Base-by-base conservation (phyloP, 2,329 filamentous ascomycete genomes). In the Whalleya microplaca region DNA sequence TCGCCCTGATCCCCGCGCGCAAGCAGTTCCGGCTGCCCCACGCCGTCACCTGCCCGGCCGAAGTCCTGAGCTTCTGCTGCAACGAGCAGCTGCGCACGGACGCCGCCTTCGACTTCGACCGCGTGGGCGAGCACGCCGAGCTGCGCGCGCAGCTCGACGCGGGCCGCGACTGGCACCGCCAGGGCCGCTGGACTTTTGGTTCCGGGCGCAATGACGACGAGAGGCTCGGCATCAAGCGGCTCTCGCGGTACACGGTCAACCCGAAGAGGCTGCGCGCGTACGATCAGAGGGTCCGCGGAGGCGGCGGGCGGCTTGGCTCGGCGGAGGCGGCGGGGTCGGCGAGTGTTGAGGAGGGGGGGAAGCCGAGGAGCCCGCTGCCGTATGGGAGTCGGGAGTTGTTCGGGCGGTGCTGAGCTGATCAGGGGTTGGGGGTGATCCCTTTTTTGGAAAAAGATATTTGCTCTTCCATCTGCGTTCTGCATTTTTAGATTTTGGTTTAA, bases 41-140 rank as follows among this genome's bases (percentile, higher is more conserved):
- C 69, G 80, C 81, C 4, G 86, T 90, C 41, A 84, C 81, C 58
- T 91, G 84, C 45, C 79, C 96, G 18, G 89, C 90, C 1, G 91
- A 93, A 70, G 79, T 93, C 20, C 82, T 96, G 64, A 88, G 86
- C 68, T 93, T 94, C 70, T 79, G 94, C 42, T 86, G 90, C 56
- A 87, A 88, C 64, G 87, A 87, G 43, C 87, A 88, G 21, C 77
- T 96, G 18, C 77, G 91, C 1, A 79, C 83, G 4, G 92, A 96
- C 67, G 80, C 86, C 9, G 84, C 89, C 0, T 94, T 97, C 70
- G 81, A 86, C 48, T 83, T 86, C 40, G 84, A 88, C 2, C 78
- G 80, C 16, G 52, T 59, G 41, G 29, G 50, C 23, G 86, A 81
- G n/a, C 88, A 87, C 62, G 78, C 78, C 0, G 88, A 92, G 62